These are phyloP conservation scores for Blastobotrys apis DNA, from an alignment of 1,139 yeast genomes.

Conservation along the genomic window DNA sequence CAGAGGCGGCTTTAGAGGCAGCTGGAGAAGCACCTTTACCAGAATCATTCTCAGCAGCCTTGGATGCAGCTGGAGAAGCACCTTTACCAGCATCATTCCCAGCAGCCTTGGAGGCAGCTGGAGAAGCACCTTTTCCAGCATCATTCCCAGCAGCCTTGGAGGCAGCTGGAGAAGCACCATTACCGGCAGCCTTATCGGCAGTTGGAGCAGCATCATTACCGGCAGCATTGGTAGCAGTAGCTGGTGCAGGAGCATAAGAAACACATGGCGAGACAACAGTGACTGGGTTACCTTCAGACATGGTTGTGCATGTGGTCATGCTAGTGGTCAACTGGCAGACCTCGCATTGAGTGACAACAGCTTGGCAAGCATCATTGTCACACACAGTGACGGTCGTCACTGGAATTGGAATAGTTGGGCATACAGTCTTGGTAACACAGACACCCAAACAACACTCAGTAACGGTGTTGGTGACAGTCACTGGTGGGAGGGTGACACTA, in stretches of 20 bases:
- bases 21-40: no score
- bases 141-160: neutral
- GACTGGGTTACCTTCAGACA: constrained; percentile 1
- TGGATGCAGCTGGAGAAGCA: no score
- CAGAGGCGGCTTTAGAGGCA: constrained; percentile 7
- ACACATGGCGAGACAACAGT: constrained; percentile 5
- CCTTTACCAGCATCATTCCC: no score
- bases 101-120: neutral
- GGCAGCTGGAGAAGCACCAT: neutral
- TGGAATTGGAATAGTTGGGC: constrained; percentile 19
- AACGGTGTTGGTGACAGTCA: constrained; percentile 26
- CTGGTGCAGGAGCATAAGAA: constrained; percentile 1
- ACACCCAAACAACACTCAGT: constrained; percentile 27
- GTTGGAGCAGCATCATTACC: neutral
- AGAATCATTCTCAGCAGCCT: no score
- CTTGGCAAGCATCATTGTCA: neutral
- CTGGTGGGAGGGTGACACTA: neutral
- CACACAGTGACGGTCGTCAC: neutral
- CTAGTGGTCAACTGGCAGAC: neutral
- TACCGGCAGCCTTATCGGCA: neutral
- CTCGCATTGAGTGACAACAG: neutral
- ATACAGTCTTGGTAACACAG: constrained; percentile 24
- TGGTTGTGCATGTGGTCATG: constrained; percentile 1
- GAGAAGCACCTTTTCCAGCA: neutral
- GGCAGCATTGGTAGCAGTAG: neutral